Evolutionary conservation across 768 basidiomycete genomes (phyloP), one percentile per base, ranked within the genome.

Genomic region (Cystobasidium onofrii): DNA sequence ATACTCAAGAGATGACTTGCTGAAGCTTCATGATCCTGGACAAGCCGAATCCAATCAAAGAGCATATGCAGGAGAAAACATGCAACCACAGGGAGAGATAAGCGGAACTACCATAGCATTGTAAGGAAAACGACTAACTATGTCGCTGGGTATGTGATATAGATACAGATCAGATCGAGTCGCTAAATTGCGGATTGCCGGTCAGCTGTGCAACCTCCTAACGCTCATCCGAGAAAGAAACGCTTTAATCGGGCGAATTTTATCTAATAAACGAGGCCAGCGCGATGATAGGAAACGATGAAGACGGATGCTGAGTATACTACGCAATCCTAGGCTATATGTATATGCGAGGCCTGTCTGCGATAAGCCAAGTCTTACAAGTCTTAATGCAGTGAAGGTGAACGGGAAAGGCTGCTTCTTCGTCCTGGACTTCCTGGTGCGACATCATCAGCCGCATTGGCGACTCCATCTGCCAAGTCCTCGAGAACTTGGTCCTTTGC

Each of bases 401-500:
- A 60, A 29, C 57, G 57, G 4, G 57, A 60, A 60, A 60, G 33
- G 54, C 69, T 71, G 29, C 69, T 31, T 36, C 69, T 27, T 34
- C 69, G n/a, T n/a, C 54, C 69, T n/a, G 69, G 69, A 44, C 69
- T 71, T 29, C 69, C 69, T 20, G 55, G 54, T 4, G 54, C 20
- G 2, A 36, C 52, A 60, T 71, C 69, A 52, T 71, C 34, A 31
- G 69, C 69, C 9, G 69, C 43, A 44, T 46, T 46, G 20, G 73
- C 73, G 25, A 74, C 64, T 18, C 33, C 52, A 17, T 74, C 66
- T 10, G 73, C 73, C 23, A 74, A 65, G 18, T 74, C 44, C 33
- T 74, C 77, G 73, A 79, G 76, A 29, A 72, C 73, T 54, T 70
- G 55, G 46, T 79, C 78, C 34, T 77, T 66, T 67, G 76, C 76